These are phyloP conservation scores for Dalbergia cultrata DNA, from an alignment of 306 rosid genomes.

Conservation along the genomic window DNA sequence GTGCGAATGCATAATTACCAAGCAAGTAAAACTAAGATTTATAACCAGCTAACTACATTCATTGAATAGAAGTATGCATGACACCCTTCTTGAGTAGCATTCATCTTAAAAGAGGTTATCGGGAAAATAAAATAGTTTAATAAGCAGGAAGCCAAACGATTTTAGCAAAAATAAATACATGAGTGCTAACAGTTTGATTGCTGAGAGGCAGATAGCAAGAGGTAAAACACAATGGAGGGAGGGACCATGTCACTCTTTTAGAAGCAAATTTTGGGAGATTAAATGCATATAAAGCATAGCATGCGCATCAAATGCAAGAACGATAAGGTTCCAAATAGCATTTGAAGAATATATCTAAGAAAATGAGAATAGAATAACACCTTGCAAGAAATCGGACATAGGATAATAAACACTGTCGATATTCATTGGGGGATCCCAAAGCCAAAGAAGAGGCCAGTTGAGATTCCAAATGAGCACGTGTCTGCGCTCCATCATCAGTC, in stretches of 20 bases:
- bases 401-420: slow-evolving; percentile 89
- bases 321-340: slow-evolving; percentile 16
- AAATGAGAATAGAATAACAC: slow-evolving; percentile 47
- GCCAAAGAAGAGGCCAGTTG: slow-evolving; percentile 92
- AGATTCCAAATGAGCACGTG: slow-evolving; percentile 97
- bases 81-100: slow-evolving; percentile 13
- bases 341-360: slow-evolving; percentile 12
- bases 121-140: background rate
- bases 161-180: background rate
- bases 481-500: slow-evolving; percentile 95
- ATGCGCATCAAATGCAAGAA: slow-evolving; percentile 12
- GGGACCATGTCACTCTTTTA: background rate
- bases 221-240: background rate
- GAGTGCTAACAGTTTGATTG: background rate
- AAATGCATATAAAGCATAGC: slow-evolving; percentile 13
- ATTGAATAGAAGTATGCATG: background rate
- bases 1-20: slow-evolving; percentile 4
- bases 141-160: background rate
- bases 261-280: slow-evolving; percentile 19
- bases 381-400: slow-evolving; percentile 93
- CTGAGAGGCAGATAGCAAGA: background rate
- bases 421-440: slow-evolving; percentile 89
- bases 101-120: background rate
- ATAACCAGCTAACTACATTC: background rate
- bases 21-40: slow-evolving; percentile 13